Percentiles rank a stretch among this genome's conserved stretches.
These are phyloP conservation scores for Davidsoniella neocaledoniae DNA, from an alignment of 2,329 filamentous ascomycete genomes.

Conservation along the genomic window DNA sequence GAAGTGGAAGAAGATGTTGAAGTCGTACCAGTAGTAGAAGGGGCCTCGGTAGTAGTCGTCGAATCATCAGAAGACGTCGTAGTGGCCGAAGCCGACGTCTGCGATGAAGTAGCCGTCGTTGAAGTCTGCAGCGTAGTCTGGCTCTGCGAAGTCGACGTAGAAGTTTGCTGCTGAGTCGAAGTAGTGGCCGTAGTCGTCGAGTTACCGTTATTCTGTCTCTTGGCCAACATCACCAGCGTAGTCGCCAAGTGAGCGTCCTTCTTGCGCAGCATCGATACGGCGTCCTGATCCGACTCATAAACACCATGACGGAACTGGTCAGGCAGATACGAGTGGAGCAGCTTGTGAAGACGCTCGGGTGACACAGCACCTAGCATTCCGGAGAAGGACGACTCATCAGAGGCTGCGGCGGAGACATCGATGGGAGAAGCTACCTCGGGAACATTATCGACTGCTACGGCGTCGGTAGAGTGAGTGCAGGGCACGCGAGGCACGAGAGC, in stretches of 20 bases:
- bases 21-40: conserved; percentile 7
- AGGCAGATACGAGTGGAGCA: conserved; percentile 46
- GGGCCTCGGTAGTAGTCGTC: conserved; percentile 13
- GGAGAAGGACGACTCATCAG: conserved; percentile 7
- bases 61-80: conserved; percentile 18
- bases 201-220: conserved; percentile 32
- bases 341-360: conserved; percentile 44
- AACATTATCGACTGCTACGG: background rate
- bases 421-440: conserved; percentile 1
- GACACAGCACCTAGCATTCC: conserved; percentile 36
- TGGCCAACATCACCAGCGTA: conserved; percentile 46
- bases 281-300: conserved; percentile 45
- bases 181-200: conserved; percentile 13
- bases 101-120: background rate
- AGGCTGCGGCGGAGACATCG: background rate
- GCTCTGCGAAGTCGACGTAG: conserved; percentile 10
- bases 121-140: conserved; percentile 2
- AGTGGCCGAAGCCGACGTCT: conserved; percentile 12
- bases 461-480: background rate
- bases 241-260: conserved; percentile 45
- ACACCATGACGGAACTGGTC: conserved; percentile 51
- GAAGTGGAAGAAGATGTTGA: conserved; percentile 6
- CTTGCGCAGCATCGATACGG: conserved; percentile 44
- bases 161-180: background rate
- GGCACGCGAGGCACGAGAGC: conserved; percentile 4